Evolutionary conservation across 1,284 basidiomycete genomes (phyloP).

Genomic region (Cryptococcus sp.): DNA sequence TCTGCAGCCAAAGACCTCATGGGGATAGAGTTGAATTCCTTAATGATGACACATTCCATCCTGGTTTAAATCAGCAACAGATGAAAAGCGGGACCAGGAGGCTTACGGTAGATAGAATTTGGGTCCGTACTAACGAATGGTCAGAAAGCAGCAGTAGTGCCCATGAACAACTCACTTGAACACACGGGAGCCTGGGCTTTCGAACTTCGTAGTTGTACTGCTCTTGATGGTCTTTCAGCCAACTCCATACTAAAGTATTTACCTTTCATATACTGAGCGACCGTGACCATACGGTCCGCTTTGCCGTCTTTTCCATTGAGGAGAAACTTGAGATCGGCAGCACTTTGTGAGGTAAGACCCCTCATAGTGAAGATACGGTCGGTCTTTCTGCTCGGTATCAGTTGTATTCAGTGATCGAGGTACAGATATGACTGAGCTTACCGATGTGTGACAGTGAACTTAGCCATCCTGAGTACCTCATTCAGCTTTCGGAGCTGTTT

Average conservation of each 20-base stretch:
- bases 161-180: constrained; percentile 10
- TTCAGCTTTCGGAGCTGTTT: constrained; percentile 32
- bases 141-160: neutral
- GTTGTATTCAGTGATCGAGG: neutral
- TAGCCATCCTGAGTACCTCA: constrained; percentile 34
- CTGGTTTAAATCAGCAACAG: constrained; percentile 12
- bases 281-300: constrained; percentile 26
- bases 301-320: constrained; percentile 35
- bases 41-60: constrained; percentile 41
- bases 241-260: neutral
- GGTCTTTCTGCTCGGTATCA: constrained; percentile 17
- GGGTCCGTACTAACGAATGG: constrained; percentile 33
- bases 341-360: constrained; percentile 29
- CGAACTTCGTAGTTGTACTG: constrained; percentile 38
- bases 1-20: constrained; percentile 24
- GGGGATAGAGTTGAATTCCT: constrained; percentile 41
- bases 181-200: constrained; percentile 41
- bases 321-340: constrained; percentile 35
- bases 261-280: constrained; percentile 43
- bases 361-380: constrained; percentile 31
- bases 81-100: neutral
- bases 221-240: constrained; percentile 6
- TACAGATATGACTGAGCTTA: constrained; percentile 6
- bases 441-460: constrained; percentile 41
- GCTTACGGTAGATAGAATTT: constrained; percentile 45